A percentile compares a stretch with the other conserved stretches of the same genome.
These are phyloP conservation scores for Aureobasidium sp. DNA, from an alignment of 2,329 filamentous ascomycete species.

Conservation along the genomic window DNA sequence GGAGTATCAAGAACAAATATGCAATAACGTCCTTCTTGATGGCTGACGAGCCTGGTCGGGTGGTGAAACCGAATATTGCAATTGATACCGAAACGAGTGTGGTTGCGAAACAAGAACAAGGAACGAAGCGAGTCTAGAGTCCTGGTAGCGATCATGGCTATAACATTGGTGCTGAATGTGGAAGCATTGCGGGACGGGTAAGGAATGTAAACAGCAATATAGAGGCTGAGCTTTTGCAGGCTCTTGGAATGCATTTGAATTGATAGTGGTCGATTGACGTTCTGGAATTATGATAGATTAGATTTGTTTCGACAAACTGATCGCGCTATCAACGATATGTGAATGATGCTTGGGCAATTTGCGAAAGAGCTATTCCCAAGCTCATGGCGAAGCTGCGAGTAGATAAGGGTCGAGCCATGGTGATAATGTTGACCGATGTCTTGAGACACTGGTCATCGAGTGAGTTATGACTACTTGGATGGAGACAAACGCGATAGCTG, in stretches of 20 bases:
- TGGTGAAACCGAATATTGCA: not conserved
- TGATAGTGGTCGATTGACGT: not conserved
- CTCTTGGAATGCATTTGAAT: conserved; percentile 5
- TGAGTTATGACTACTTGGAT: too few species aligned
- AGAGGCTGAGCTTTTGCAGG: not conserved
- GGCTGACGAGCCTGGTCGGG: not conserved
- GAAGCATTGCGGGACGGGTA: not conserved
- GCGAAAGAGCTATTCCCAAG: not conserved
- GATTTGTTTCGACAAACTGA: not conserved
- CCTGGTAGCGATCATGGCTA: not conserved
- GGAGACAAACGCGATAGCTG: not conserved
- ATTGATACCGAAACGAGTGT: not conserved
- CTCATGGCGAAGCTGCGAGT: not conserved
- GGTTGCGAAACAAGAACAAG: not conserved
- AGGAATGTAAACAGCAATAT: conserved; percentile 9
- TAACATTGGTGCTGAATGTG: not conserved
- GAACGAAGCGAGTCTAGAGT: too few species aligned
- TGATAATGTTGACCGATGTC: not conserved
- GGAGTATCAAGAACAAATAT: too few species aligned
- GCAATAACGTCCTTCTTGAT: not conserved
- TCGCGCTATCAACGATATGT: too few species aligned
- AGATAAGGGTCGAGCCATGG: not conserved
- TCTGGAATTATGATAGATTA: not conserved
- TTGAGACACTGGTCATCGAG: not conserved
- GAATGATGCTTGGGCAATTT: not conserved